phyloP scores from a whole-genome alignment of 2,329 filamentous ascomycete species.

The Cladophialophora chaetospira region DNA sequence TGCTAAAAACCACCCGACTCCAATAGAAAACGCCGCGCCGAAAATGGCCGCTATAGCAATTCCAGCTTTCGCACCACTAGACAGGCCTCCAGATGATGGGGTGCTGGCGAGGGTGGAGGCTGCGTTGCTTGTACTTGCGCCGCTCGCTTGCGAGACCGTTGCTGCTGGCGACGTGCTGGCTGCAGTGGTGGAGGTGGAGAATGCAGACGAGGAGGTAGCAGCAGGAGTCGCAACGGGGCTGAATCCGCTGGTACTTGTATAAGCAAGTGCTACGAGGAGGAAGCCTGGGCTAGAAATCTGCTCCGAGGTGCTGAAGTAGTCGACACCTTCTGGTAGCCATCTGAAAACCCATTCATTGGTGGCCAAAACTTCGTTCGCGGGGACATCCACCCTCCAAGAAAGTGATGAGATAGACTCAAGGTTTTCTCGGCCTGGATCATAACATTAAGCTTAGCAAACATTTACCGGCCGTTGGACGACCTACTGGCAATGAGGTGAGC shows the following conservation, averaged over 20 bases:
- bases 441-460: not conserved
- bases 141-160: not conserved
- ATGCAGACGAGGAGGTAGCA: not conserved
- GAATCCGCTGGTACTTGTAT: not conserved
- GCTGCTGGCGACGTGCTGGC: not conserved
- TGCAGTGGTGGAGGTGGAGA: not conserved
- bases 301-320: not conserved
- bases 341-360: conserved; percentile 7
- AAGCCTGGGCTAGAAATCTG: conserved; percentile 11
- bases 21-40: not conserved
- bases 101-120: not conserved
- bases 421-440: conserved; percentile 2
- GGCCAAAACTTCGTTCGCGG: not conserved
- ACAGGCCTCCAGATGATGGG: not conserved
- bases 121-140: not conserved
- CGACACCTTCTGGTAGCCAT: not conserved
- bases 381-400: conserved; percentile 3
- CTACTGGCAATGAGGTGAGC: conserved; percentile 4
- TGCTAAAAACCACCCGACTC: conserved; percentile 5
- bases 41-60: not conserved
- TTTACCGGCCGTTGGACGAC: not conserved
- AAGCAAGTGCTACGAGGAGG: not conserved
- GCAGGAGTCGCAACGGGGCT: not conserved
- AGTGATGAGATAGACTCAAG: not conserved
- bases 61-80: not conserved